Conservation (phyloP, 305 asterid genomes). For the Fraxinus sp. region DNA sequence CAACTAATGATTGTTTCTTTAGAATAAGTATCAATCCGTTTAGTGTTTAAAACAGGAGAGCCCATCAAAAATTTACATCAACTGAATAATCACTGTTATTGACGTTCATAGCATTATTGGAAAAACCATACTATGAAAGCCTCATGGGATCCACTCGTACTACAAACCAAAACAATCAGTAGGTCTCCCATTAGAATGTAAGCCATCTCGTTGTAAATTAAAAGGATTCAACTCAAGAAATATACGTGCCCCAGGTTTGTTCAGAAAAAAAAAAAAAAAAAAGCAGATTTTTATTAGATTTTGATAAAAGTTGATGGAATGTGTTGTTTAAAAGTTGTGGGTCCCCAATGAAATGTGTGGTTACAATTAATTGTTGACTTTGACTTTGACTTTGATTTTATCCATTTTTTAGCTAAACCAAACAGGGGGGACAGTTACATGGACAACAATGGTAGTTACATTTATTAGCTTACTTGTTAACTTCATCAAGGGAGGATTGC, state of each 20-base stretch:
- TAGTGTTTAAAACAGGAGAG: neutral
- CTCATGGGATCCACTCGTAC: neutral
- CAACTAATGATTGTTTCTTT: neutral
- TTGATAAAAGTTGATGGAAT: neutral
- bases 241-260: neutral
- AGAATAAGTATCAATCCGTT: neutral
- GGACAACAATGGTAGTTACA: neutral
- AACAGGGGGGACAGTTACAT: neutral
- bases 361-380: neutral
- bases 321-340: neutral
- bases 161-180: neutral
- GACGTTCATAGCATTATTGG: neutral
- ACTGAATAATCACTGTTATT: neutral
- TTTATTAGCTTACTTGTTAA: constrained; percentile 64
- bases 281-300: neutral
- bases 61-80: neutral
- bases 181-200: neutral
- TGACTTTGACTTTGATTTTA: neutral
- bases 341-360: neutral
- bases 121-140: neutral
- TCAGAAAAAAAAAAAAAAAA: no score
- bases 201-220: neutral
- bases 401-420: neutral
- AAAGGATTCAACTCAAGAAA: neutral
- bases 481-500: constrained; percentile 80